phyloP scores from a whole-genome alignment of 345 rosid species.

The Rubroshorea leprosula region DNA sequence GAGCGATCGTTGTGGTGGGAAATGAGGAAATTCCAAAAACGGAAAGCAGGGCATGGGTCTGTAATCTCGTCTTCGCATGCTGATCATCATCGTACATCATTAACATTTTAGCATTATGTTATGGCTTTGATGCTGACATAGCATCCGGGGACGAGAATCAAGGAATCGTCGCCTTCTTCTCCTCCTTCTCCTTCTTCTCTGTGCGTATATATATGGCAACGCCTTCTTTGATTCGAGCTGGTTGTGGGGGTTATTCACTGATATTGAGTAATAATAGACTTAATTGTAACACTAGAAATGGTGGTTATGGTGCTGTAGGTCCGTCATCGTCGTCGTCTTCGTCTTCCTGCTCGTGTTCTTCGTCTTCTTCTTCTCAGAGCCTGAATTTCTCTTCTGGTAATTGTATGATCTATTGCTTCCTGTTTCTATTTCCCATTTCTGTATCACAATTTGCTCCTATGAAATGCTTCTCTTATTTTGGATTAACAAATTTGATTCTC shows the following conservation, averaged over 20 bases:
- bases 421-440: neutral
- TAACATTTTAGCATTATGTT: neutral
- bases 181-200: too few species aligned
- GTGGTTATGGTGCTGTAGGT: too few species aligned
- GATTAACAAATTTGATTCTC: neutral
- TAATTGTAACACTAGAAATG: conserved; percentile 7
- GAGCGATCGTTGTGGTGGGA: too few species aligned
- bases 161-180: neutral
- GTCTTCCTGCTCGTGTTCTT: conserved; percentile 7
- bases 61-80: too few species aligned
- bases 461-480: too few species aligned
- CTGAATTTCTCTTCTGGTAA: conserved; percentile 47
- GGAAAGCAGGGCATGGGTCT: neutral
- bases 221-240: conserved; percentile 40
- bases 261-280: conserved; percentile 15
- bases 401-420: conserved; percentile 4
- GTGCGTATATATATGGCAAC: conserved; percentile 36
- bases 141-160: conserved; percentile 17
- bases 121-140: conserved; percentile 18
- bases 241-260: conserved; percentile 27
- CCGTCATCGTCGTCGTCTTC: conserved; percentile 26
- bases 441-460: neutral
- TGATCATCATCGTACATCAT: neutral
- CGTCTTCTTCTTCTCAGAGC: conserved; percentile 36
- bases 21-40: too few species aligned